Evolutionary conservation across 1,284 basidiomycete genomes (phyloP), one percentile per base, ranked within the genome.

Genomic region (Irpex sp.): DNA sequence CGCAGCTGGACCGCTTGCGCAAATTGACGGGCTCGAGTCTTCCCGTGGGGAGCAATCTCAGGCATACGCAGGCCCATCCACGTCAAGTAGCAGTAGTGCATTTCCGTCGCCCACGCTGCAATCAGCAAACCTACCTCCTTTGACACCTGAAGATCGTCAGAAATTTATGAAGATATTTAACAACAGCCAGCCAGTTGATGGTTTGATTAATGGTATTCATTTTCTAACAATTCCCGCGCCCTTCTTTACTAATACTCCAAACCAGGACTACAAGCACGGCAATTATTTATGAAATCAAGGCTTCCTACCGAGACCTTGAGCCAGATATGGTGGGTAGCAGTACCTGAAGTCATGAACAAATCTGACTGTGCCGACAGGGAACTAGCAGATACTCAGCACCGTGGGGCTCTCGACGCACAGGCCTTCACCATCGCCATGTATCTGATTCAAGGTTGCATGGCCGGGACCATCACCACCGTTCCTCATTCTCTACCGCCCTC

Each of bases 361-460:
- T 55, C 53, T 55, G 13, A 59, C 47, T 49, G 4, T 56, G 7
- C 3, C 35, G 17, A 0, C 69, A 97, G 95, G 95, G 90, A 86
- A 68, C 84, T 99, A 47, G 93, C 97, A n/a, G 97, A 99, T 75
- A 94, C 94, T 0, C 92, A 95, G 71, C 86, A 91, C 66, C 87
- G 96, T 61, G 97, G 97, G 35, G 80, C 84, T 7, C 87, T 99
- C 63, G 97, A 99, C 73, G 81, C 89, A 13, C 84, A 90, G 53
- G 96, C 98, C 75, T 99, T 99, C 74, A 90, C 91, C 65, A 87
- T 99, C 70, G 97, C 93, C 60, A 98, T 99, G 97, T 94, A 92
- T 72, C 85, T 96, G 70, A 95, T 98, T 67, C 95, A 98, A 76
- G 89, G 85, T 55, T 81, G 86, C 59, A 98, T 99, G 96, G 87